These are phyloP conservation scores for Cucurbita pepo DNA, from an alignment of 306 rosid genomes.

Conservation along the genomic window DNA sequence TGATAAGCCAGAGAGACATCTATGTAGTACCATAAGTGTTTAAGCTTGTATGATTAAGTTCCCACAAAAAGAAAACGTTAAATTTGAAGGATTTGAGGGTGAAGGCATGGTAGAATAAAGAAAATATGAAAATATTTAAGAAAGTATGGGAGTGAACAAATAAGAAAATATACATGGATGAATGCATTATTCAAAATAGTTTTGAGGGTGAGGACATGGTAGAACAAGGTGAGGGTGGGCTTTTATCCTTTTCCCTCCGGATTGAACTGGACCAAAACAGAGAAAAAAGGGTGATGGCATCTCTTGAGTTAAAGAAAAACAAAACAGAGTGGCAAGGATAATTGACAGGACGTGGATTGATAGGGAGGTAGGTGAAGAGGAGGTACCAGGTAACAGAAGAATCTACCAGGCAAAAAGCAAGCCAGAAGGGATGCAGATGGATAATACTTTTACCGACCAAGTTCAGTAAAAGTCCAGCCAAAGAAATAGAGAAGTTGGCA, in stretches of 20 bases:
- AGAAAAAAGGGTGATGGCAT: background rate
- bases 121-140: no score
- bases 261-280: background rate
- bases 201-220: background rate
- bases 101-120: background rate
- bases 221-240: background rate
- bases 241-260: background rate
- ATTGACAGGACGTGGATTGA: background rate
- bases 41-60: background rate
- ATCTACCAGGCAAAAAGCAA: background rate
- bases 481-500: background rate
- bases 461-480: background rate
- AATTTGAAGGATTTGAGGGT: background rate
- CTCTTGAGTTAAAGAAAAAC: background rate
- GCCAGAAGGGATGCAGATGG: background rate
- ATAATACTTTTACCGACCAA: background rate
- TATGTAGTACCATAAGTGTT: background rate
- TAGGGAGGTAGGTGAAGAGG: background rate
- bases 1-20: background rate
- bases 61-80: background rate
- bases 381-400: background rate
- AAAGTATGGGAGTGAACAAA: background rate
- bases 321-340: background rate
- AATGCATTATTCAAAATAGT: background rate
- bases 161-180: background rate